phyloP scores from a whole-genome alignment of 805 yeast genomes.

The Kazachstania taianensis region DNA sequence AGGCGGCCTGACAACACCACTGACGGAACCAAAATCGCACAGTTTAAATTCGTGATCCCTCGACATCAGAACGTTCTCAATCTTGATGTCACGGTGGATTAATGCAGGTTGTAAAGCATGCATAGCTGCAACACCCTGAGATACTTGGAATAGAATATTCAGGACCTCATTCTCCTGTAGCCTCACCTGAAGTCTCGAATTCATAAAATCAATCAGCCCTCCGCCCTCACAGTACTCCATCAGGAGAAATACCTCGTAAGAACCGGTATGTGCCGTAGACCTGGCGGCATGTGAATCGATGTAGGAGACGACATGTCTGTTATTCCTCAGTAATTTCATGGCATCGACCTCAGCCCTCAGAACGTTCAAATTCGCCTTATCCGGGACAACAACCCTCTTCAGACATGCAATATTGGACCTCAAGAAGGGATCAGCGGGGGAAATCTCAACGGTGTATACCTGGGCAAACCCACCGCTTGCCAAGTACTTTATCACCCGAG shows the following conservation, averaged over 20 bases:
- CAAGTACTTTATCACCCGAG: slow-evolving; percentile 57
- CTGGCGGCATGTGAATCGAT: slow-evolving; percentile 93
- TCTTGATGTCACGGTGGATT: slow-evolving; percentile 71
- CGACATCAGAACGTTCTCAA: slow-evolving; percentile 66
- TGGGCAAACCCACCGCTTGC: slow-evolving; percentile 95
- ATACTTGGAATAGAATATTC: slow-evolving; percentile 55
- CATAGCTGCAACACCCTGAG: slow-evolving; percentile 69
- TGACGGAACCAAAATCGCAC: slow-evolving; percentile 79
- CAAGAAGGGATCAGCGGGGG: slow-evolving; percentile 43
- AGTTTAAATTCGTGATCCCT: slow-evolving; percentile 50
- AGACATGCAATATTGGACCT: slow-evolving; percentile 61
- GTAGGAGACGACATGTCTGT: slow-evolving; percentile 74
- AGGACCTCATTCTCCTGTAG: slow-evolving; percentile 60
- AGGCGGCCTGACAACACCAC: slow-evolving; percentile 55
- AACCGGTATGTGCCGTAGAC: slow-evolving; percentile 38
- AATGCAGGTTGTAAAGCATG: slow-evolving; percentile 64
- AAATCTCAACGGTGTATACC: slow-evolving; percentile 66
- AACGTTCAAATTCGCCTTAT: slow-evolving; percentile 69
- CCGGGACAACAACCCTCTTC: slow-evolving; percentile 92
- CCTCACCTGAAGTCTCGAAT: slow-evolving; percentile 54
- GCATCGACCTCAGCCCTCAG: slow-evolving; percentile 95
- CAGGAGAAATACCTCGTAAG: slow-evolving; percentile 64
- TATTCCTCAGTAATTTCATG: slow-evolving; percentile 79
- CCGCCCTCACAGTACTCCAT: slow-evolving; percentile 75
- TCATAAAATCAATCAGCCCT: slow-evolving; percentile 74